Percentiles rank a stretch among this genome's conserved stretches.
Conservation (phyloP, 2,329 filamentous ascomycete species). For the Monosporascus cannonballus region DNA sequence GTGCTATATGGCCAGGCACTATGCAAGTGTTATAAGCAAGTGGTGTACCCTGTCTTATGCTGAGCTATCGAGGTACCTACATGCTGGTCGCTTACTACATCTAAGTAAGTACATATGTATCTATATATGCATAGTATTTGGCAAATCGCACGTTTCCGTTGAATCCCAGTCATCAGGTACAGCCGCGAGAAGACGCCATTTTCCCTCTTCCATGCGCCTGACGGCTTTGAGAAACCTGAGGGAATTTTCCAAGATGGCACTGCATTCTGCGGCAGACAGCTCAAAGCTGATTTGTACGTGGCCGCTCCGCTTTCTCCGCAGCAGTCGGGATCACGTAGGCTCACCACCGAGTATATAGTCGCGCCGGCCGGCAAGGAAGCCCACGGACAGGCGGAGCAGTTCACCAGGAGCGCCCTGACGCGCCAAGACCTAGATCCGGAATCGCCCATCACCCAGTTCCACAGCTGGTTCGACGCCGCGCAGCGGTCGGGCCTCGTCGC, state of each 20-base stretch:
- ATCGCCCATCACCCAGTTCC: constrained; percentile 76
- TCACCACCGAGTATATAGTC: constrained; percentile 33
- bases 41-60: no score
- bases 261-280: constrained; percentile 18
- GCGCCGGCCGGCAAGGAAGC: constrained; percentile 56
- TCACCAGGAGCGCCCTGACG: constrained; percentile 57
- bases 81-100: no score
- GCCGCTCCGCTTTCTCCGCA: neutral
- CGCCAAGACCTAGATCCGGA: constrained; percentile 51
- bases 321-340: neutral
- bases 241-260: constrained; percentile 14
- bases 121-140: no score
- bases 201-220: neutral
- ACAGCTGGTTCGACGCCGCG: constrained; percentile 79
- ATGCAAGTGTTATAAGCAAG: no score
- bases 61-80: no score
- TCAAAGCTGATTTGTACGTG: constrained; percentile 23
- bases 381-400: constrained; percentile 67
- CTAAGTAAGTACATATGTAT: no score
- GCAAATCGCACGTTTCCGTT: neutral
- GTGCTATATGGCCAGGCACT: no score
- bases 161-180: neutral
- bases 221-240: neutral
- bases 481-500: constrained; percentile 45
- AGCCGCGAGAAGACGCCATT: neutral